Conservation (phyloP, 2,329 filamentous ascomycete genomes). For the Ophiobolus disseminans region DNA sequence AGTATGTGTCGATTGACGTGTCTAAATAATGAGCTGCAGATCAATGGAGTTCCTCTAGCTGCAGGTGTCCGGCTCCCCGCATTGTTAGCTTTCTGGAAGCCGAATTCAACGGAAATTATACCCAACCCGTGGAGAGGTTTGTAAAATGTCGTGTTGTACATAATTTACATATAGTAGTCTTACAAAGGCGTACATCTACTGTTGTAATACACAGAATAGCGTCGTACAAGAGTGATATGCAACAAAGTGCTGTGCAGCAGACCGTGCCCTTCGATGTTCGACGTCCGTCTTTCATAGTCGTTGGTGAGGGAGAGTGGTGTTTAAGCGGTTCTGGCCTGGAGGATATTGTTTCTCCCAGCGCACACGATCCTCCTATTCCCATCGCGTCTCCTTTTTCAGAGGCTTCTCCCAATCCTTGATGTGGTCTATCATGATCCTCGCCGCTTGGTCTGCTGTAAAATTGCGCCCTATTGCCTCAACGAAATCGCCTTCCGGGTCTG, state of each 20-base stretch:
- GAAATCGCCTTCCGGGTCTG: constrained; percentile 95
- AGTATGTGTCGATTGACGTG: no score
- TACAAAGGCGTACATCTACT: no score
- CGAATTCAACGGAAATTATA: neutral
- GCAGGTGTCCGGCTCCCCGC: constrained; percentile 5
- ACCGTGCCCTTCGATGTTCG: no score
- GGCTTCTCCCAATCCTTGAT: constrained; percentile 76
- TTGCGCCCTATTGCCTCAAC: constrained; percentile 96
- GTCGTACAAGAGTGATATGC: no score
- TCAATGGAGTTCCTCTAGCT: constrained; percentile 2
- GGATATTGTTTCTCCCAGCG: no score
- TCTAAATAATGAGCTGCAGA: neutral
- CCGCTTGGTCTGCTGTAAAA: constrained; percentile 86
- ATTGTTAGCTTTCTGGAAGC: neutral
- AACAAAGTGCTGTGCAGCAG: no score
- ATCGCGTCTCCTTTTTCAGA: constrained; percentile 55
- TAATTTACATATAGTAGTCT: constrained; percentile 5
- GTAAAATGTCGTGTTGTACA: constrained; percentile 1
- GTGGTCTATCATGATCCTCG: constrained; percentile 83
- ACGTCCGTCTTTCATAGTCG: no score
- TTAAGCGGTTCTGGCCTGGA: neutral
- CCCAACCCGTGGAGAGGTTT: neutral
- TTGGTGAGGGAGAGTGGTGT: no score
- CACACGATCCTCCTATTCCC: constrained; percentile 31
- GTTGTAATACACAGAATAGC: no score